Evolutionary conservation across 2,329 filamentous ascomycete genomes (phyloP).

Genomic region (Penicillium sp.): DNA sequence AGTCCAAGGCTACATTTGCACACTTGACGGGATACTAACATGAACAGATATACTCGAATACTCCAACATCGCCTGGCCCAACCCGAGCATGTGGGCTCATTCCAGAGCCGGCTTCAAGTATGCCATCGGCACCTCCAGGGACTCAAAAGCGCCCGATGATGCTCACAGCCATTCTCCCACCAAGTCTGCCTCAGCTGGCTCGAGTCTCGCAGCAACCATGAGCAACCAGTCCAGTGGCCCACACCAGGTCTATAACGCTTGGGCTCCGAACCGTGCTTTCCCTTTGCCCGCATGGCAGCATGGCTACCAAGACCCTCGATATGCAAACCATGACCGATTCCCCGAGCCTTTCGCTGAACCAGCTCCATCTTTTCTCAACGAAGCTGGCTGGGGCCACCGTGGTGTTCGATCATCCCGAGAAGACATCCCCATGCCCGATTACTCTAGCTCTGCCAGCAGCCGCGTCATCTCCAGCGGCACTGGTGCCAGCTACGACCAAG

Average conservation of each 20-base stretch:
- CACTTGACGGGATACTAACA: constrained; percentile 9
- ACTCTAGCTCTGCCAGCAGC: constrained; percentile 43
- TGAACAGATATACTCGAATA: constrained; percentile 67
- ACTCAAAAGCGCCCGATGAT: constrained; percentile 50
- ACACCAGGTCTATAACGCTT: constrained; percentile 25
- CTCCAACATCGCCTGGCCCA: constrained; percentile 77
- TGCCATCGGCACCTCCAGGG: constrained; percentile 22
- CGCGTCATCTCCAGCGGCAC: constrained; percentile 43
- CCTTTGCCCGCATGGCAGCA: constrained; percentile 29
- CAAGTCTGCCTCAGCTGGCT: constrained; percentile 27
- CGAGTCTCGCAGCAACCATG: background rate
- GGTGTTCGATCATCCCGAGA: constrained; percentile 40
- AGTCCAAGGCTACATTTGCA: constrained; percentile 20
- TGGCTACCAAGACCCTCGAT: constrained; percentile 27
- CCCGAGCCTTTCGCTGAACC: constrained; percentile 39
- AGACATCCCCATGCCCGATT: constrained; percentile 52
- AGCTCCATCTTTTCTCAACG: constrained; percentile 36
- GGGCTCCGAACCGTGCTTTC: constrained; percentile 31
- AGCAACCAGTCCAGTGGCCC: constrained; percentile 19
- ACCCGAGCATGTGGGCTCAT: constrained; percentile 65
- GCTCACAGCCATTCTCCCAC: constrained; percentile 64
- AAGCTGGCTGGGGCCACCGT: constrained; percentile 28
- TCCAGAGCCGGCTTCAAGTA: constrained; percentile 40
- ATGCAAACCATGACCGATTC: constrained; percentile 15
- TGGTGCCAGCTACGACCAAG: constrained; percentile 42